A percentile compares a stretch with the other conserved stretches of the same genome.
Conservation (phyloP, 805 yeast genomes). For the Cyberlindnera saturnus region DNA sequence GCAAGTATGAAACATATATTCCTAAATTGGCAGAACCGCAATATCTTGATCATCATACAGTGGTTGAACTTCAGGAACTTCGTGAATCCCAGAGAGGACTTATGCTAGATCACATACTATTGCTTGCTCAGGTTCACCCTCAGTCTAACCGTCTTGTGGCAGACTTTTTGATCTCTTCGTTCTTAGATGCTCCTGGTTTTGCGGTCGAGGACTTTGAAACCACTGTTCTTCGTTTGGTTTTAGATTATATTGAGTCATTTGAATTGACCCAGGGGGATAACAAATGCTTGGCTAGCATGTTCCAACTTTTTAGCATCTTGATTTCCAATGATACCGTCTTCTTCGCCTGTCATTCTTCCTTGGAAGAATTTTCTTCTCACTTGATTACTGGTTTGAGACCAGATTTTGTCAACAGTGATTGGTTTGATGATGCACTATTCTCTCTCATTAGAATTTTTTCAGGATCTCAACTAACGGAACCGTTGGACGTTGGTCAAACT, state of each 20-base stretch:
- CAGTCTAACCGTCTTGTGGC: conserved; percentile 31
- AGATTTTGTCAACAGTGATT: conserved; percentile 37
- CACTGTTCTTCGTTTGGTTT: conserved; percentile 31
- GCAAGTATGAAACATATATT: conserved; percentile 21
- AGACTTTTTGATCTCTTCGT: conserved; percentile 32
- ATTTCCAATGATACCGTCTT: conserved; percentile 33
- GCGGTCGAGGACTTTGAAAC: conserved; percentile 30
- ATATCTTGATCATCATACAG: conserved; percentile 30
- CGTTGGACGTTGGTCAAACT: conserved; percentile 28
- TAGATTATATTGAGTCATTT: conserved; percentile 30
- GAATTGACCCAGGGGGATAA: conserved; percentile 24
- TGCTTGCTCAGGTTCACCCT: conserved; percentile 39
- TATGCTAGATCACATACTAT: conserved; percentile 36
- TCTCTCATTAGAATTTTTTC: conserved; percentile 52
- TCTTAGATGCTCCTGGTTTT: conserved; percentile 26
- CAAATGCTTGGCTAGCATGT: conserved; percentile 31
- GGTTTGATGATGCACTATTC: conserved; percentile 54
- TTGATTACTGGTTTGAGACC: conserved; percentile 32
- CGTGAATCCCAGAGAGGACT: conserved; percentile 28
- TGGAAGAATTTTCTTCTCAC: conserved; percentile 32
- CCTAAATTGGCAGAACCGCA: conserved; percentile 32
- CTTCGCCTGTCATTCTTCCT: conserved; percentile 26
- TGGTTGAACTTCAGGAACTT: conserved; percentile 34
- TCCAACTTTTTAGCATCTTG: conserved; percentile 38
- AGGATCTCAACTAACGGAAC: conserved; percentile 42